These are phyloP conservation scores for Acanthamoeba lenticulata DNA, from an alignment of 208 protist genomes.

Conservation along the genomic window DNA sequence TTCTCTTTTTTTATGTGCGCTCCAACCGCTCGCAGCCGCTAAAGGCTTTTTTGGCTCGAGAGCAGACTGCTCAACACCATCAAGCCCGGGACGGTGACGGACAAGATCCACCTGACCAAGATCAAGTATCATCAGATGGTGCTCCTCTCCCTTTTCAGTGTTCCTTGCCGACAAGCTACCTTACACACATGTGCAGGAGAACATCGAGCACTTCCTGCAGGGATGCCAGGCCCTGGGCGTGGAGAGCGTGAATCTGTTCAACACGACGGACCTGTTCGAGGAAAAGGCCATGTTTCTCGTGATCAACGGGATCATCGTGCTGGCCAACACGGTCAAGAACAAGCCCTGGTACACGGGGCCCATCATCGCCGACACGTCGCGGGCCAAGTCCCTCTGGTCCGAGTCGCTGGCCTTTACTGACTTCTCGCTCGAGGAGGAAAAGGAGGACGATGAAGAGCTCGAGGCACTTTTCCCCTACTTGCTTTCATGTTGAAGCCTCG, in stretches of 20 bases:
- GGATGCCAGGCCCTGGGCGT: slow-evolving; percentile 1
- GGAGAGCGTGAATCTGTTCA: slow-evolving; percentile 36
- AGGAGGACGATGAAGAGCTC: background rate
- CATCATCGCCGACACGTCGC: background rate
- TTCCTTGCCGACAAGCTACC: background rate
- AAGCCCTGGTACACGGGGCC: slow-evolving; percentile 2
- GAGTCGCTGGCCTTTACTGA: slow-evolving; percentile 13
- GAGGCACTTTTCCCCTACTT: background rate
- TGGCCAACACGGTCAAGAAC: slow-evolving; percentile 14
- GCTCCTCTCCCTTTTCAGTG: background rate
- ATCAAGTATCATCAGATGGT: slow-evolving; percentile 40
- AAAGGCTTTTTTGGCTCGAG: background rate
- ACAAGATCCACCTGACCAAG: background rate
- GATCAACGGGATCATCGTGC: slow-evolving; percentile 19
- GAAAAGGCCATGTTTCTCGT: slow-evolving; percentile 26
- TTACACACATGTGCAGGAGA: background rate
- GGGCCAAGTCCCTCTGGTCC: slow-evolving; percentile 4
- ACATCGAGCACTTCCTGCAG: background rate
- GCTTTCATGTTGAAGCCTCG: too few relatives aligned
- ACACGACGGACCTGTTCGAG: slow-evolving; percentile 2
- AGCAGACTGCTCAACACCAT: background rate
- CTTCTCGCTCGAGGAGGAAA: background rate
- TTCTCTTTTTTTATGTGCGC: background rate
- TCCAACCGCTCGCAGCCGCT: background rate
- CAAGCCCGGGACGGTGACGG: background rate